A percentile compares a stretch with the other conserved stretches of the same genome.
These are phyloP conservation scores for Entamoeba histolytica DNA, from an alignment of 208 protist species.

Conservation along the genomic window DNA sequence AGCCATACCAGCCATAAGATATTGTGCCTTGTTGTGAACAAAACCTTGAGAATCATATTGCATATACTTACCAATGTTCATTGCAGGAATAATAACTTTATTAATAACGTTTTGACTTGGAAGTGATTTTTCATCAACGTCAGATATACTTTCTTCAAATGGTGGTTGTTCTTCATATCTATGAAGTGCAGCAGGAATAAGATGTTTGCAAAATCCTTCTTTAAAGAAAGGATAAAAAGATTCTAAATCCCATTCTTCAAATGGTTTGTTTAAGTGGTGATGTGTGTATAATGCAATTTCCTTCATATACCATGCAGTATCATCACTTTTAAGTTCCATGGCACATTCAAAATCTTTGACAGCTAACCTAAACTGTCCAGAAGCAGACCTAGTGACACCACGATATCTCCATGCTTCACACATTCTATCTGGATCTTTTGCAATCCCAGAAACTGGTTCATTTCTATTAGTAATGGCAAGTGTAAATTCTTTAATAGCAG, in stretches of 20 bases:
- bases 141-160: neutral
- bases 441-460: neutral
- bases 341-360: slow-evolving; percentile 25
- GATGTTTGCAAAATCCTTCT: slow-evolving; percentile 33
- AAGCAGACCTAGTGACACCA: slow-evolving; percentile 15
- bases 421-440: slow-evolving; percentile 10
- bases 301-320: slow-evolving; percentile 32
- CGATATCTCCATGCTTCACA: slow-evolving; percentile 24
- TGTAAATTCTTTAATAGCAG: slow-evolving; percentile 29
- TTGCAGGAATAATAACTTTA: neutral
- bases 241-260: slow-evolving; percentile 6
- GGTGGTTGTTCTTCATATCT: neutral
- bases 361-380: slow-evolving; percentile 17
- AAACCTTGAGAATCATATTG: slow-evolving; percentile 22
- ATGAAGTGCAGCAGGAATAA: slow-evolving; percentile 14
- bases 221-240: slow-evolving; percentile 29
- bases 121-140: neutral
- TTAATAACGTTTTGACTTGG: neutral
- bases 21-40: slow-evolving; percentile 32
- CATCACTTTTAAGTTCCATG: slow-evolving; percentile 20
- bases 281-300: neutral
- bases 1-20: slow-evolving; percentile 29
- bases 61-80: neutral
- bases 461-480: neutral
- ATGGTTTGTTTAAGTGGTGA: neutral